A percentile compares a stretch with the other conserved stretches of the same genome.
Conservation (phyloP, 495 filamentous ascomycete genomes). For the Beverwykella pulmonaria region DNA sequence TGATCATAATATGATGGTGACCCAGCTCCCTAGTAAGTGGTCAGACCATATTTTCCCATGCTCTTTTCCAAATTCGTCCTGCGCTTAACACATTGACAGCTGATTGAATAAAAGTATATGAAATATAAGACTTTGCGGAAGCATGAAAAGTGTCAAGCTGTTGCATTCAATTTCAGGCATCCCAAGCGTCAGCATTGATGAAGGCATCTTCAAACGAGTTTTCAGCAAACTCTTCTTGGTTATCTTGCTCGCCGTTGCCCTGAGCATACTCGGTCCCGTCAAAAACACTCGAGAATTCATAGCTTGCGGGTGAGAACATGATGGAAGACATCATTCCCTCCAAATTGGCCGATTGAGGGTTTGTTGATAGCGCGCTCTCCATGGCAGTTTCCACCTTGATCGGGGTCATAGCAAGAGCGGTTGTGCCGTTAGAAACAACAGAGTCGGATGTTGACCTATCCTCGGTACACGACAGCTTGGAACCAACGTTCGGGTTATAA, state of each 20-base stretch:
- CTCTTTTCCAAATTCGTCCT: too few relatives aligned
- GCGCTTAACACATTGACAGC: too few relatives aligned
- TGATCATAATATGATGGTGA: background rate
- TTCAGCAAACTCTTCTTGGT: background rate
- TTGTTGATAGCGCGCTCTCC: background rate
- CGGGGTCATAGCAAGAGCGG: constrained; percentile 16
- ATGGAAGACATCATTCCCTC: background rate
- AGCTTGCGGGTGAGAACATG: background rate
- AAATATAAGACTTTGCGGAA: too few relatives aligned
- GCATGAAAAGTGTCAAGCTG: background rate
- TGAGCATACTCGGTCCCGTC: background rate
- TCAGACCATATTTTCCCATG: background rate
- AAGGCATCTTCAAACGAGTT: background rate
- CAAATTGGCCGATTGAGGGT: background rate
- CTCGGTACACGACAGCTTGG: constrained; percentile 12
- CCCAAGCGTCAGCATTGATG: background rate
- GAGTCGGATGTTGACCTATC: background rate
- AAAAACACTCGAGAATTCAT: background rate
- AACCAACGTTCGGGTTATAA: constrained; percentile 42
- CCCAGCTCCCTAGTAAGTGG: too few relatives aligned
- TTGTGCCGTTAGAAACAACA: background rate
- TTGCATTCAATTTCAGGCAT: background rate
- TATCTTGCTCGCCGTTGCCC: background rate
- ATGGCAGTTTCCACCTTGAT: background rate
- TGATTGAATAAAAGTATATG: too few relatives aligned